phyloP scores from a whole-genome alignment of 192 early-diverging fungal genomes.

The Diversispora epigaea region DNA sequence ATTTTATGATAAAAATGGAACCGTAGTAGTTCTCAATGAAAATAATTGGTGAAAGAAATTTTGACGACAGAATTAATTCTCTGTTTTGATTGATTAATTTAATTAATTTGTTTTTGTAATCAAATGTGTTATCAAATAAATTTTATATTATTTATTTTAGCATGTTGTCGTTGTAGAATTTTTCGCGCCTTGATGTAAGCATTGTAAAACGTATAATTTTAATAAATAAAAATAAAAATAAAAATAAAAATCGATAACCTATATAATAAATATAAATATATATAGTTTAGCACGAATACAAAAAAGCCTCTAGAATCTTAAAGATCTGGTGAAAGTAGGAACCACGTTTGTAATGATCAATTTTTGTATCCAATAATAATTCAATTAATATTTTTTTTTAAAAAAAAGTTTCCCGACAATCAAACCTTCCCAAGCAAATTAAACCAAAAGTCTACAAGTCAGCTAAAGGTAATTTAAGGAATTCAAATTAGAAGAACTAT shows the following conservation, averaged over 20 bases:
- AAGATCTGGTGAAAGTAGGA: slow-evolving; percentile 82
- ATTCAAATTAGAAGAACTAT: no score
- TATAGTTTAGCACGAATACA: slow-evolving; percentile 74
- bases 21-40: slow-evolving; percentile 51
- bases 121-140: not conserved
- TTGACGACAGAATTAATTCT: slow-evolving; percentile 60
- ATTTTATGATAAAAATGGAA: slow-evolving; percentile 36
- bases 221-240: not conserved
- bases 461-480: slow-evolving; percentile 35
- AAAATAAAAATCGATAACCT: not conserved
- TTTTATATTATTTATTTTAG: slow-evolving; percentile 31
- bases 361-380: not conserved
- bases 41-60: slow-evolving; percentile 68
- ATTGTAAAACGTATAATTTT: slow-evolving; percentile 70
- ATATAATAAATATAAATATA: slow-evolving; percentile 30
- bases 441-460: slow-evolving; percentile 28
- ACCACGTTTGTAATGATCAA: slow-evolving; percentile 91
- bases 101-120: not conserved
- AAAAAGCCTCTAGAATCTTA: slow-evolving; percentile 82
- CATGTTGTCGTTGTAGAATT: slow-evolving; percentile 88
- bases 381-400: not conserved
- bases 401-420: slow-evolving; percentile 78
- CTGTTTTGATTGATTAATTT: not conserved
- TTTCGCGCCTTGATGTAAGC: slow-evolving; percentile 95
- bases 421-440: slow-evolving; percentile 67